Base-by-base conservation (phyloP, 768 basidiomycete species). In the Gymnopilus dilepis region DNA sequence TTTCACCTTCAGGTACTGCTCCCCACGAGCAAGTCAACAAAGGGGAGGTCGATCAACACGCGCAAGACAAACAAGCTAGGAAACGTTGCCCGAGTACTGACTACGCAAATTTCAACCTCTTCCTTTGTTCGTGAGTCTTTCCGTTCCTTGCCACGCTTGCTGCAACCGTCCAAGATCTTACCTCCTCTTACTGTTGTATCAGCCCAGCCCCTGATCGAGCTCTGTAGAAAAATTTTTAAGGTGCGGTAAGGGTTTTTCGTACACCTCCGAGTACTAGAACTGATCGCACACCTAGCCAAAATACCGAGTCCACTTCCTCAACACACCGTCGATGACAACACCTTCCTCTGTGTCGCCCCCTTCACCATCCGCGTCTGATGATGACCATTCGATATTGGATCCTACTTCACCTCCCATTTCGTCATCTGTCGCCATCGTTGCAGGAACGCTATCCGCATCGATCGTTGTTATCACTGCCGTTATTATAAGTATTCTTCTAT, bases 401-500 rank as follows among this genome's bases (percentile, higher is more conserved):
- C 58, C 58, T 1, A 50, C 58, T 3, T 19, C 30, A 3, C 37
- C 26, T 11, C 61, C 50, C 30, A 24, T 52, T 11, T 41, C 55
- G 11, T 56, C 65, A 0, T 51, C 62, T 12, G 62, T 66, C 6
- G 62, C 65, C 0, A 64, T 66, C 53, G 54, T 66, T 7, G 62
- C 59, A 15, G 65, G 65, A 13, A 47, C 58, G 0, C 40, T 66
- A n/a, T 62, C 62, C 0, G 65, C 53, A 3, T 61, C 61, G 19
- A 64, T 66, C 9, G 65, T 60, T 9, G 57, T 66, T 8, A 19
- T 66, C 15, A 60, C 65, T 1, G 65, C 62, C 1, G 33, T 64
- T 6, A 28, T 66, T 2, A 53, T 61, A 6, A 40, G 56, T 2
- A 52, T 60, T 21, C 52, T 66, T 5, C 28, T 61, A 6, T 43